Evolutionary conservation across 352 stramenopile species (phyloP), one percentile per base, ranked within the genome.

Genomic region (Globisporangium paddicum): DNA sequence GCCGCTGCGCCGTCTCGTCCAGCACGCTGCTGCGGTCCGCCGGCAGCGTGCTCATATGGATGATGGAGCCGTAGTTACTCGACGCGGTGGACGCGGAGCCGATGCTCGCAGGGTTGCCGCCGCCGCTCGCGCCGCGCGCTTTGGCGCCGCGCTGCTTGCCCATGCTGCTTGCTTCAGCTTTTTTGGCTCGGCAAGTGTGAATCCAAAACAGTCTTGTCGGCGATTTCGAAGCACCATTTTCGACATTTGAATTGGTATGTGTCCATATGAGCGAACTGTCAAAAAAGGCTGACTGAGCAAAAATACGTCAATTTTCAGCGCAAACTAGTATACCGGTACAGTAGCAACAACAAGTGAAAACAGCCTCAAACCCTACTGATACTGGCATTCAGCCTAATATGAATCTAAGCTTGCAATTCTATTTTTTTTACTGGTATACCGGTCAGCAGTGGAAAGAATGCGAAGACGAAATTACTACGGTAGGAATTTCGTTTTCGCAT

Each of bases 91-190:
- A 62, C 10, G 45, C 16, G 26, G 58, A 68, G 8, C 28, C 25
- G 1, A 55, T 49, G 38, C 46, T 67, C 14, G 21, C 19, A 8
- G 56, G 49, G 54, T 54, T 66, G 52, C 64, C 73, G 48, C 34
- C 66, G 19, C 58, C 53, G 45, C 60, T 54, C 55, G 63, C 75
- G 48, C 60, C 71, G 46, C 57, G n/a, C n/a, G n/a, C n/a, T n/a
- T n/a, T 60, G 28, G 64, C 60, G 61, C 66, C 64, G 61, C 69
- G 70, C 35, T 66, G 73, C 63, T 79, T 75, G 35, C 65, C 72
- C 72, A 78, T 81, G 37, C 35, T 57, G 3, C 45, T 21, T 51
- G 45, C 45, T 51, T 34, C 45, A 35, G 48, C 18, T 40, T 47
- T 35, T 26, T n/a, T 50, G 21, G 25, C 13, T 34, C 7, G 11